Evolutionary conservation across 352 stramenopile species (phyloP), one percentile per base, ranked within the genome.

Genomic region (Thraustochytrium sp.): DNA sequence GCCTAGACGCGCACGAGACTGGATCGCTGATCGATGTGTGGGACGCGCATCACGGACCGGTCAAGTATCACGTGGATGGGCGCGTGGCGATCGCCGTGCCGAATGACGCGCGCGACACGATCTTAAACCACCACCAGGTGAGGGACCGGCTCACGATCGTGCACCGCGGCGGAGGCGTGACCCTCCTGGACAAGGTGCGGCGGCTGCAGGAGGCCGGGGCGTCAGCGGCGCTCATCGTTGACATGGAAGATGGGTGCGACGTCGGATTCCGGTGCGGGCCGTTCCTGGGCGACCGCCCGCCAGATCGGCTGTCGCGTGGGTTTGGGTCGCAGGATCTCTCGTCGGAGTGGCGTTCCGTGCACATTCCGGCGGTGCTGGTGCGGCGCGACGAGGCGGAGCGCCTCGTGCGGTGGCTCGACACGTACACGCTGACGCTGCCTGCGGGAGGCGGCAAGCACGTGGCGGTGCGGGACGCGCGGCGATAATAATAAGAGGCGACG

Each of bases 1-100:
- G 68, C 53, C 76, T 61, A 42, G 68, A 80, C 68, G 68, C 68
- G 31, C 68, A 63, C 21, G 48, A 65, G 51, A 64, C 68, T 5
- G 68, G 68, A 34, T 80, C 68, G 18, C 26, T 61, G 13, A 63
- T 80, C 42, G 68, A 80, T n/a, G 63, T 8, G 5, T 80, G 68
- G 68, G 68, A 80, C 16, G 31, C 68, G 44, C 68, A 80, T 26
- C 31, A 80, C 34, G 68, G 46, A 3, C 68, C 68, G 37, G 68
- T 80, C 3, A 68, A 63, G 23, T 80, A 63, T 64, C 68, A 80
- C 46, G 68, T 80, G 0, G 68, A 80, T 44, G 68, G 68, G 13
- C 48, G 53, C 8, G 8, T 80, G 4, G 48, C 31, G 5, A 31
- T 72, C 34, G 48, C 46, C 13, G 68, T 80, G 34, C 68, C 68